phyloP scores from a whole-genome alignment of 805 yeast genomes.

The Sugiyamaella chiloensis region DNA sequence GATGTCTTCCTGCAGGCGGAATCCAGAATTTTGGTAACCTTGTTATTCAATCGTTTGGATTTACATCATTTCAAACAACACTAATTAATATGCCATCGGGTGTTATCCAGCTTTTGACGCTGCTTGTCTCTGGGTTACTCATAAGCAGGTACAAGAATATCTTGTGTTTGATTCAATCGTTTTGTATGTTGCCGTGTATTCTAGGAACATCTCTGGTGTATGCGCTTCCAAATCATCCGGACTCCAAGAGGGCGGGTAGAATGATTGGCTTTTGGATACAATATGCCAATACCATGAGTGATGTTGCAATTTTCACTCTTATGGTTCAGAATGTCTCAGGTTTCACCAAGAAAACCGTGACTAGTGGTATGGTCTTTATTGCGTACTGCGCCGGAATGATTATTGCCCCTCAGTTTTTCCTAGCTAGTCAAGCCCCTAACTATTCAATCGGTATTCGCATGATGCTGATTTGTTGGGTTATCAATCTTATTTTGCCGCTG shows the following conservation, averaged over 20 bases:
- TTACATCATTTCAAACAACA: constrained; percentile 34
- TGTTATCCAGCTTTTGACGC: constrained; percentile 17
- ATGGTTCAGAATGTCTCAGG: constrained; percentile 33
- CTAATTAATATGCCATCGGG: constrained; percentile 45
- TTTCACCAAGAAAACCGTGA: constrained; percentile 47
- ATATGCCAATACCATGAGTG: constrained; percentile 44
- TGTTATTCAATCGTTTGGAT: constrained; percentile 34
- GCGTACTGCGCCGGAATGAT: constrained; percentile 61
- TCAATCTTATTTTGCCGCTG: constrained; percentile 3
- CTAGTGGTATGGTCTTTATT: constrained; percentile 52
- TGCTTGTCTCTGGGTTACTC: constrained; percentile 34
- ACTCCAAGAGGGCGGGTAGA: constrained; percentile 7
- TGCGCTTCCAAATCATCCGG: constrained; percentile 1
- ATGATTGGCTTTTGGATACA: constrained; percentile 7
- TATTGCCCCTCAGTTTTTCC: constrained; percentile 67
- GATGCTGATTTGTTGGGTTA: constrained; percentile 6
- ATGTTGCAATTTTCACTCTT: constrained; percentile 37
- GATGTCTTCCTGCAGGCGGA: constrained; percentile 33
- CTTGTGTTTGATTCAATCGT: neutral
- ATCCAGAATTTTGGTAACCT: constrained; percentile 33
- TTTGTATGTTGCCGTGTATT: constrained; percentile 21
- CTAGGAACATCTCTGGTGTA: constrained; percentile 5
- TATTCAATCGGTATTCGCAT: constrained; percentile 6
- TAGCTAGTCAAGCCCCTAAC: constrained; percentile 34
- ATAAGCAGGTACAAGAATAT: constrained; percentile 6